phyloP scores from a whole-genome alignment of 1,139 yeast genomes.

The Pichia inconspicua region DNA sequence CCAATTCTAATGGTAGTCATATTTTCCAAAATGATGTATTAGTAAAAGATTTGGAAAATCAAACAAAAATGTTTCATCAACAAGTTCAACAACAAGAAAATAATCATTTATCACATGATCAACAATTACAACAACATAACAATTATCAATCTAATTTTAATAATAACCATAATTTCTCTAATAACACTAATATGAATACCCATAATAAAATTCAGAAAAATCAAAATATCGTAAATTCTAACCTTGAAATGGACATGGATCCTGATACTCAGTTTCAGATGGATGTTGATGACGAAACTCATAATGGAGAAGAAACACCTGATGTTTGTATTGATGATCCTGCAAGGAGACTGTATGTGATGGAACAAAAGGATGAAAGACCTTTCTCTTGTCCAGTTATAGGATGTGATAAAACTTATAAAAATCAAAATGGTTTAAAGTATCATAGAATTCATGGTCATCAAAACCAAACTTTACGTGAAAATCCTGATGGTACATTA shows the following conservation, averaged over 20 bases:
- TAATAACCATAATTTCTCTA: constrained; percentile 2
- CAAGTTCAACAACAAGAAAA: constrained; percentile 19
- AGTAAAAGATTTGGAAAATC: constrained; percentile 10
- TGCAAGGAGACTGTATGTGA: constrained; percentile 84
- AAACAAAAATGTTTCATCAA: constrained; percentile 9
- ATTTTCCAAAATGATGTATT: constrained; percentile 9
- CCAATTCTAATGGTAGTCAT: constrained; percentile 8
- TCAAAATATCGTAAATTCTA: background rate
- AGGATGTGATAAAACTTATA: constrained; percentile 96
- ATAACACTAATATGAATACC: background rate
- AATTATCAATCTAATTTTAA: constrained; percentile 9
- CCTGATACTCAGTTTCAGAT: constrained; percentile 23
- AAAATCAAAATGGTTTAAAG: constrained; percentile 93
- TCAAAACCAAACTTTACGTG: constrained; percentile 86
- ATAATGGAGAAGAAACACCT: constrained; percentile 28
- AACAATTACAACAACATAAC: constrained; percentile 13
- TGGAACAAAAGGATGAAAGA: constrained; percentile 86
- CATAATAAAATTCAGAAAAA: constrained; percentile 3
- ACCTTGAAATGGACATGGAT: constrained; percentile 11
- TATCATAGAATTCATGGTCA: constrained; percentile 96
- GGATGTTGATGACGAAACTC: constrained; percentile 23
- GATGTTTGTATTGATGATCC: constrained; percentile 82
- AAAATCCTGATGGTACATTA: constrained; percentile 88
- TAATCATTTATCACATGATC: constrained; percentile 15
- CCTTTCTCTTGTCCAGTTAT: constrained; percentile 97